Evolutionary conservation across 2,329 filamentous ascomycete genomes (phyloP).

Genomic region (Ambrosiella cleistominuta): DNA sequence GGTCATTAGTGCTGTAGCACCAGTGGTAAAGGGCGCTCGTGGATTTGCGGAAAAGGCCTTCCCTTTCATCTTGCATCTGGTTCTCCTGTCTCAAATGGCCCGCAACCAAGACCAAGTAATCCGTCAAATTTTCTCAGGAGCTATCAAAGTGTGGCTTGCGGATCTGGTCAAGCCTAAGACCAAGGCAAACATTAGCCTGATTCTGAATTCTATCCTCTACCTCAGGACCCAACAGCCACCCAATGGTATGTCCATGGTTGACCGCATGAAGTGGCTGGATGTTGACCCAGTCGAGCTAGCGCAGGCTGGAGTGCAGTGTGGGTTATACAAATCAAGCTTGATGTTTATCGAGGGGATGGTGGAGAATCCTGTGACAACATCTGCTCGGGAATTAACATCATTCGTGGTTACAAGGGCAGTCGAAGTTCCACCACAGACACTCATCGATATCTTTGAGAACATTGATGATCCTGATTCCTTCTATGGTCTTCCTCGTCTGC

Average conservation of each 20-base stretch:
- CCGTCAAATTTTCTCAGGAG: conserved; percentile 46
- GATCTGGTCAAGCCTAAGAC: conserved; percentile 56
- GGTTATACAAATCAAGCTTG: conserved; percentile 74
- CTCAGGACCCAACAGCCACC: conserved; percentile 65
- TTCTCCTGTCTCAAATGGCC: conserved; percentile 51
- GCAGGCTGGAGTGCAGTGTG: conserved; percentile 54
- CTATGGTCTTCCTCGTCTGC: conserved; percentile 68
- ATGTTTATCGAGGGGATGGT: conserved; percentile 56
- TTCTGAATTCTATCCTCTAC: conserved; percentile 70
- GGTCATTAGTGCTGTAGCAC: conserved; percentile 49
- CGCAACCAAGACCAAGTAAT: conserved; percentile 33
- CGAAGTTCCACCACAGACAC: conserved; percentile 22
- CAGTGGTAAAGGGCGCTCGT: conserved; percentile 46
- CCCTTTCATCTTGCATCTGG: conserved; percentile 70
- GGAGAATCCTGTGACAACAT: neutral
- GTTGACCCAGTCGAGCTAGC: conserved; percentile 57
- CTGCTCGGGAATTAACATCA: conserved; percentile 40
- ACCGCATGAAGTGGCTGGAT: conserved; percentile 71
- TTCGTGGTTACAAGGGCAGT: conserved; percentile 39
- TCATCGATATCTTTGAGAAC: conserved; percentile 71
- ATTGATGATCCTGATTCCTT: conserved; percentile 94
- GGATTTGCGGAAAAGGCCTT: conserved; percentile 58
- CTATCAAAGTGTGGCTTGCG: conserved; percentile 49
- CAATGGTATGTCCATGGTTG: conserved; percentile 58
- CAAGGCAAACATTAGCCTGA: conserved; percentile 64